Evolutionary conservation across 2,329 filamentous ascomycete genomes (phyloP).

Genomic region (Ampelomyces quisqualis): DNA sequence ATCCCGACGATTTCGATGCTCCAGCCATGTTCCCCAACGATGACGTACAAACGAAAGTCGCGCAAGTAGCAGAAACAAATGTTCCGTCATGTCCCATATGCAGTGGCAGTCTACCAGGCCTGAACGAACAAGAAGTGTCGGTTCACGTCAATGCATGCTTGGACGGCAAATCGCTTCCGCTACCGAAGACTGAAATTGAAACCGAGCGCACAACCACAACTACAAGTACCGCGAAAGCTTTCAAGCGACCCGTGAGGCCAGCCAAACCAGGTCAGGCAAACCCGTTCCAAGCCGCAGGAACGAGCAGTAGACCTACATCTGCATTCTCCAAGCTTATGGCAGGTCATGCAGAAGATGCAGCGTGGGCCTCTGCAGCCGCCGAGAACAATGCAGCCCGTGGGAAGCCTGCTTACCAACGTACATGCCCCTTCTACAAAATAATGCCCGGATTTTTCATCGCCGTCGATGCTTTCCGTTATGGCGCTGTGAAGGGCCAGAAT

Average conservation of each 20-base stretch:
- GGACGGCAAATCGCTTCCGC: conserved; percentile 71
- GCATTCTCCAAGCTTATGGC: conserved; percentile 95
- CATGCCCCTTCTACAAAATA: conserved; percentile 98
- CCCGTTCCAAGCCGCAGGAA: conserved; percentile 63
- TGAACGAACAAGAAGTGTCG: conserved; percentile 64
- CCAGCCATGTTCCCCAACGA: conserved; percentile 34
- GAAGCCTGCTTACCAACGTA: conserved; percentile 82
- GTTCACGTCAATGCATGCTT: conserved; percentile 91
- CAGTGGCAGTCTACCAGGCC: conserved; percentile 60
- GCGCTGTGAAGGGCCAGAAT: conserved; percentile 84
- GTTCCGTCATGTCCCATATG: conserved; percentile 73
- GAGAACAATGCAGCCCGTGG: conserved; percentile 76
- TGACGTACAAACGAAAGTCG: conserved; percentile 9
- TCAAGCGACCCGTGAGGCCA: conserved; percentile 64
- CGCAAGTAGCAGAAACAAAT: conserved; percentile 18
- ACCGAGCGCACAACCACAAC: conserved; percentile 9
- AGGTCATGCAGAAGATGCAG: conserved; percentile 81
- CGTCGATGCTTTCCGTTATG: conserved; percentile 94
- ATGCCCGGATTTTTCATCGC: conserved; percentile 90
- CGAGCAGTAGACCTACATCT: conserved; percentile 51
- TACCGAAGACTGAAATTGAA: conserved; percentile 42
- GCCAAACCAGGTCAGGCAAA: conserved; percentile 79
- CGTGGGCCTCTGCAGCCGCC: conserved; percentile 85
- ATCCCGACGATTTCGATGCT: conserved; percentile 57
- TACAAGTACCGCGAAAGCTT: conserved; percentile 53